Conservation (phyloP, 495 filamentous ascomycete species). For the Thermochaetoides thermophila region DNA sequence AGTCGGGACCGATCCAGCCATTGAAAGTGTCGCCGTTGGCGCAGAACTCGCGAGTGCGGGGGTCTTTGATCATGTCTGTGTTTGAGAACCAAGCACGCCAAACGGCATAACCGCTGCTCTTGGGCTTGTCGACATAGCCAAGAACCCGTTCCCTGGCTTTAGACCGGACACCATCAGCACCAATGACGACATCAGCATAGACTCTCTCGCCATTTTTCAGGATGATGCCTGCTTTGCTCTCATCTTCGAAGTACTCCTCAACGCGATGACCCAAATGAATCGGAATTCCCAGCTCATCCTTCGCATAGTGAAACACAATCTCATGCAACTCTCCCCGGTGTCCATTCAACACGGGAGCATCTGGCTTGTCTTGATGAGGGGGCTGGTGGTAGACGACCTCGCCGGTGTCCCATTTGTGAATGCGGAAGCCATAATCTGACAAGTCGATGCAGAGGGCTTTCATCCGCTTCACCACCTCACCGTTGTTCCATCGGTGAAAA, state of each 20-base stretch:
- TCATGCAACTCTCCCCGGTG: constrained; percentile 45
- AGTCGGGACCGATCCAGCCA: constrained; percentile 43
- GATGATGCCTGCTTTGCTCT: constrained; percentile 35
- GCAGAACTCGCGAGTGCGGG: constrained; percentile 42
- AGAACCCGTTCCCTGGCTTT: constrained; percentile 43
- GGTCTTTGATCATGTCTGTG: constrained; percentile 44
- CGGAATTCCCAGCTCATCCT: constrained; percentile 39
- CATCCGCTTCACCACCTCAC: constrained; percentile 30
- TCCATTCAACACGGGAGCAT: constrained; percentile 45
- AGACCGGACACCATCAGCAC: constrained; percentile 44
- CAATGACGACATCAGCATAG: constrained; percentile 40
- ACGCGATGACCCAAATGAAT: constrained; percentile 40
- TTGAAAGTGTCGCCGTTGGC: constrained; percentile 49
- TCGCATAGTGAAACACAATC: constrained; percentile 43
- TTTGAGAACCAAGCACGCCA: constrained; percentile 52
- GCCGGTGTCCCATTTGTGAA: constrained; percentile 46
- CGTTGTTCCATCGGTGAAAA: constrained; percentile 36
- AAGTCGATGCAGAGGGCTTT: constrained; percentile 38
- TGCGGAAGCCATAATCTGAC: constrained; percentile 38
- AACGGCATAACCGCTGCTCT: constrained; percentile 43
- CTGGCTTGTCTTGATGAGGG: constrained; percentile 25
- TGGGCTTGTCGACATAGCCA: constrained; percentile 44
- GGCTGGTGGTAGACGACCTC: constrained; percentile 44
- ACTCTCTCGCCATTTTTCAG: constrained; percentile 37
- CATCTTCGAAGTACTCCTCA: constrained; percentile 42